Evolutionary conservation across 108 stramenopile genomes (phyloP).

Genomic region (Pseudonitzschia pungens): DNA sequence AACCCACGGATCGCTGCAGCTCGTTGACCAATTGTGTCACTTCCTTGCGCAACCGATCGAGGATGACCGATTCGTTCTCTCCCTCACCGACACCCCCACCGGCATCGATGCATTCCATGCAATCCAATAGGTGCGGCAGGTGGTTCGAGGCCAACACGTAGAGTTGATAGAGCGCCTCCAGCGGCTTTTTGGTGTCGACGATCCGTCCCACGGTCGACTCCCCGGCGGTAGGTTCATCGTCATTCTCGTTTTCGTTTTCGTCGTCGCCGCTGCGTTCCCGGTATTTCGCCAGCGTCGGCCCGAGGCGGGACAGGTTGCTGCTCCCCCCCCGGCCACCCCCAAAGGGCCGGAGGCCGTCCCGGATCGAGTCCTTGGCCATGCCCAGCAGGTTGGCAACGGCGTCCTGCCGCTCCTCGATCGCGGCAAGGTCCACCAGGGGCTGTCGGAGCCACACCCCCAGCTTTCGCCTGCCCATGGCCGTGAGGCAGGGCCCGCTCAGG

Average conservation of each 20-base stretch:
- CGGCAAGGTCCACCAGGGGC: conserved; percentile 60
- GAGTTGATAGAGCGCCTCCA: conserved; percentile 72
- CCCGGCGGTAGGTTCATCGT: neutral
- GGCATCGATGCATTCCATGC: conserved; percentile 34
- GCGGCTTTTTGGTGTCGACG: conserved; percentile 56
- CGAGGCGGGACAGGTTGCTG: conserved; percentile 36
- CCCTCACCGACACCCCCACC: neutral
- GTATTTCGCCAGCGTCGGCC: conserved; percentile 35
- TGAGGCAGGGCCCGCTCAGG: conserved; percentile 61
- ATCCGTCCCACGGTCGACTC: conserved; percentile 15
- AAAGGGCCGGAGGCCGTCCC: conserved; percentile 64
- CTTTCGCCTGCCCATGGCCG: conserved; percentile 66
- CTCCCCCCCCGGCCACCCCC: conserved; percentile 32
- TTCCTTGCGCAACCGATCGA: conserved; percentile 22
- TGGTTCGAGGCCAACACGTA: conserved; percentile 64
- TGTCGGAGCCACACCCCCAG: conserved; percentile 81
- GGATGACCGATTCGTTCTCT: conserved; percentile 2
- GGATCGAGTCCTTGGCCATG: conserved; percentile 62
- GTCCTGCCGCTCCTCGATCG: conserved; percentile 64
- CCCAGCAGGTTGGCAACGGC: conserved; percentile 66
- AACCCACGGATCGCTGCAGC: conserved; percentile 37
- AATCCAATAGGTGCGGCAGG: conserved; percentile 57
- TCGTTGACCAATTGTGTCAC: conserved; percentile 29
- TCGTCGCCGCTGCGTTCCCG: neutral
- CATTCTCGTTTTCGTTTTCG: conserved; percentile 7